phyloP scores from a whole-genome alignment of 108 stramenopile species.

The Pseudonitzschia pungens region DNA sequence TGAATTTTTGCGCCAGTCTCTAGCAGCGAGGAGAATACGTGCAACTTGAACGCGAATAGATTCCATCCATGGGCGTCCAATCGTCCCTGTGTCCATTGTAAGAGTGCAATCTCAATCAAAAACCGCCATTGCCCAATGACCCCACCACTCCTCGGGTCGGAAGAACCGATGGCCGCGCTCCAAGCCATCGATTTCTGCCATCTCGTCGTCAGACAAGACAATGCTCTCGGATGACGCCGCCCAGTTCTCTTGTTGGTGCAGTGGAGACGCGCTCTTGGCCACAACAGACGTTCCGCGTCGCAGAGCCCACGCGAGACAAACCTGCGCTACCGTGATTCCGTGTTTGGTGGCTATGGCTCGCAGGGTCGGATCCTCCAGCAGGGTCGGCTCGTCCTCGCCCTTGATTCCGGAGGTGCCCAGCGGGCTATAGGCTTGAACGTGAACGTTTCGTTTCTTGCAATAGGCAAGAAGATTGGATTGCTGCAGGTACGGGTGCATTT shows the following conservation, averaged over 20 bases:
- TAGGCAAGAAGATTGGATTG: slow-evolving; percentile 70
- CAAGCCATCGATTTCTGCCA: slow-evolving; percentile 53
- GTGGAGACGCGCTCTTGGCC: slow-evolving; percentile 54
- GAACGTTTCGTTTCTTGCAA: slow-evolving; percentile 63
- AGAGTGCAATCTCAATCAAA: slow-evolving; percentile 63
- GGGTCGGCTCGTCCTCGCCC: slow-evolving; percentile 38
- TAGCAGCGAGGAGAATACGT: too few species aligned
- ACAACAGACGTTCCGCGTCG: slow-evolving; percentile 63
- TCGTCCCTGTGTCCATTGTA: too few species aligned
- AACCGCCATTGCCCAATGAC: slow-evolving; percentile 54
- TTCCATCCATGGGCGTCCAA: too few species aligned
- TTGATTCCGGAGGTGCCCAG: slow-evolving; percentile 44
- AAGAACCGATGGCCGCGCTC: slow-evolving; percentile 70
- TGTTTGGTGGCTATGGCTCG: slow-evolving; percentile 43
- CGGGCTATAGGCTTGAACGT: slow-evolving; percentile 83
- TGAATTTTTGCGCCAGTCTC: too few species aligned
- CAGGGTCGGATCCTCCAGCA: slow-evolving; percentile 59
- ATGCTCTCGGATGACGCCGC: not conserved
- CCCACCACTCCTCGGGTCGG: slow-evolving; percentile 84
- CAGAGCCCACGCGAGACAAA: slow-evolving; percentile 72
- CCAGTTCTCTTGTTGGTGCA: slow-evolving; percentile 7
- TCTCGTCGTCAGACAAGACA: slow-evolving; percentile 46
- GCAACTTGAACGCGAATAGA: too few species aligned
- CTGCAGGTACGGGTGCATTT: slow-evolving; percentile 85
- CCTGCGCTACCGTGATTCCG: slow-evolving; percentile 53